Evolutionary conservation across 768 basidiomycete species (phyloP).

Genomic region (Cystofilobasidium macerans): DNA sequence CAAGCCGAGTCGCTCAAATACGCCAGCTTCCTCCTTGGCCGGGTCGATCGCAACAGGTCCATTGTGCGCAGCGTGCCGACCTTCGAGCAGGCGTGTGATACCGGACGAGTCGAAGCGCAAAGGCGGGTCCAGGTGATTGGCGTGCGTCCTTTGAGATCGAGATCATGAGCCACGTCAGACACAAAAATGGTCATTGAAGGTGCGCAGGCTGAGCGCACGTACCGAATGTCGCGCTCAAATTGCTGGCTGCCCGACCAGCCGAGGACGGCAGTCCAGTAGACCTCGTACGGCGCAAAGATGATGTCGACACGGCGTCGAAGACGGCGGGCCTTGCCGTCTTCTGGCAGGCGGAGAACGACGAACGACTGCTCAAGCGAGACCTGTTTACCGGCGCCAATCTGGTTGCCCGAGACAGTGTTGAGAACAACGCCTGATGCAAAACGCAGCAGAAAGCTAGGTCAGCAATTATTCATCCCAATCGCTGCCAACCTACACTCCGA

Average conservation of each 20-base stretch:
- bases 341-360: slow-evolving; percentile 62
- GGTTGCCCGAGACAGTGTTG: slow-evolving; percentile 20
- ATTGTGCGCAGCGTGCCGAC: not conserved
- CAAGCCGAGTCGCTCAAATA: slow-evolving; percentile 60
- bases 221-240: slow-evolving; percentile 76
- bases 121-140: slow-evolving; percentile 43
- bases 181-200: too few relatives aligned
- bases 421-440: slow-evolving; percentile 8
- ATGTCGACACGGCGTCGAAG: slow-evolving; percentile 66
- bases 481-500: too few relatives aligned
- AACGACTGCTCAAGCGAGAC: slow-evolving; percentile 75
- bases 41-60: slow-evolving; percentile 37
- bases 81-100: slow-evolving; percentile 36
- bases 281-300: slow-evolving; percentile 59
- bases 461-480: too few relatives aligned
- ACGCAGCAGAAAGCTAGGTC: not conserved
- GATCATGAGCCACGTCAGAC: slow-evolving; percentile 3
- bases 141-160: slow-evolving; percentile 5
- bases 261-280: slow-evolving; percentile 78
- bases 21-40: slow-evolving; percentile 61
- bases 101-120: slow-evolving; percentile 75
- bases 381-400: slow-evolving; percentile 31
- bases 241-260: slow-evolving; percentile 89
- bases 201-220: slow-evolving; percentile 56
- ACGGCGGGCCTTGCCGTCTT: slow-evolving; percentile 34